Percentiles rank a stretch among this genome's conserved stretches.
These are phyloP conservation scores for Leccinum olivaceopallidum DNA, from an alignment of 768 basidiomycete species.

Conservation along the genomic window DNA sequence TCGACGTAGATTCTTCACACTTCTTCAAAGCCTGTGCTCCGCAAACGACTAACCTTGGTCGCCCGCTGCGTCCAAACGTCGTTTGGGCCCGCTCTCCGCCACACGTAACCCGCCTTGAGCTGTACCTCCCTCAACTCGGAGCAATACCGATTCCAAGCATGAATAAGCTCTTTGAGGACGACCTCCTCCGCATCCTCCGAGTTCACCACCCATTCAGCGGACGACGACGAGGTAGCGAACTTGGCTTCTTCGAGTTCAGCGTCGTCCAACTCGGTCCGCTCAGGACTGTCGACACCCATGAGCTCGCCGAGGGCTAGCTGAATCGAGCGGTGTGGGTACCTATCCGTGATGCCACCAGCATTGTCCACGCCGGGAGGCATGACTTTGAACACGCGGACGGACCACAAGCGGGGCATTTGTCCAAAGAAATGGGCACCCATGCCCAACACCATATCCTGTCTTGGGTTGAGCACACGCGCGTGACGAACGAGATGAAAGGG, in stretches of 20 bases:
- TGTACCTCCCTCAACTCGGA: conserved; percentile 41
- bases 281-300: conserved; percentile 8
- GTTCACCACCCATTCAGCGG: neutral
- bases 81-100: conserved; percentile 39
- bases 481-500: neutral
- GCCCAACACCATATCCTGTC: conserved; percentile 40
- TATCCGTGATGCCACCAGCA: conserved; percentile 9
- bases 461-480: neutral
- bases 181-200: conserved; percentile 25
- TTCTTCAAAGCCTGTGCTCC: conserved; percentile 23
- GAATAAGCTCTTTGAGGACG: conserved; percentile 38
- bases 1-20: conserved; percentile 1
- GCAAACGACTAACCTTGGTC: conserved; percentile 7
- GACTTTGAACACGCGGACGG: conserved; percentile 40
- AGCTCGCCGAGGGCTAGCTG: conserved; percentile 15
- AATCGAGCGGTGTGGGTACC: conserved; percentile 13
- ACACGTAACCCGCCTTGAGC: conserved; percentile 39
- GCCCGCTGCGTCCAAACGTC: conserved; percentile 37
- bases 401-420: conserved; percentile 37
- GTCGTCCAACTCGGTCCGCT: conserved; percentile 23
- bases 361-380: conserved; percentile 17
- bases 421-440: conserved; percentile 46
- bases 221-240: neutral
- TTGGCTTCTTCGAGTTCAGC: conserved; percentile 23
- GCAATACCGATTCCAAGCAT: conserved; percentile 46